Conservation (phyloP, 23 red algal species). For the Agarophyton chilense region DNA sequence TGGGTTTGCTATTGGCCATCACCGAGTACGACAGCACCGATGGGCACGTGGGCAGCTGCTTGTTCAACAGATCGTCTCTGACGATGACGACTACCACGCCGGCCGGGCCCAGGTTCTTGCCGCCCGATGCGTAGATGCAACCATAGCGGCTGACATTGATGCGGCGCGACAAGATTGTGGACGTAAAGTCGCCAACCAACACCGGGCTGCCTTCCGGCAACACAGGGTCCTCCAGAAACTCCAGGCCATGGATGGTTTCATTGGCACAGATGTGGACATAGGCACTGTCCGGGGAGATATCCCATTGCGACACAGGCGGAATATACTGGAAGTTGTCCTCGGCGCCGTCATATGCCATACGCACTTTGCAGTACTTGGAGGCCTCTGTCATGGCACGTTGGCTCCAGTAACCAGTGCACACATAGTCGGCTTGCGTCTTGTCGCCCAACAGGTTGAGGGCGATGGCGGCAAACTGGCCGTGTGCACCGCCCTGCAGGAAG, state of each 20-base stretch:
- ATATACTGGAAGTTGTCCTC: constrained; percentile 26
- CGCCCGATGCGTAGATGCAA: constrained; percentile 62
- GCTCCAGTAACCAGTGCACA: constrained; percentile 54
- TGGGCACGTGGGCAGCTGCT: constrained; percentile 34
- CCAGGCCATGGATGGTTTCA: constrained; percentile 61
- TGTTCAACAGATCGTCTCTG: constrained; percentile 17
- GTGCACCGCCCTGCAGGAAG: constrained; percentile 63
- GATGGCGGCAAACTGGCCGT: constrained; percentile 69
- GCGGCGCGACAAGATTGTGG: constrained; percentile 42
- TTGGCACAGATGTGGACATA: constrained; percentile 69
- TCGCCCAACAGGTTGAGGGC: constrained; percentile 52
- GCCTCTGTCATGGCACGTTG: constrained; percentile 55
- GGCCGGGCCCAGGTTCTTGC: constrained; percentile 67
- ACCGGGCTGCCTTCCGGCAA: constrained; percentile 39
- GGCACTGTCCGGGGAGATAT: constrained; percentile 53
- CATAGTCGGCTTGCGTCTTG: constrained; percentile 56
- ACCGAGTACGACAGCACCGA: constrained; percentile 51
- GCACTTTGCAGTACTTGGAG: constrained; percentile 52
- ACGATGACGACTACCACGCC: constrained; percentile 45
- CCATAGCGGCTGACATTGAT: constrained; percentile 54
- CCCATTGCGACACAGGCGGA: constrained; percentile 33
- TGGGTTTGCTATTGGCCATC: constrained; percentile 60
- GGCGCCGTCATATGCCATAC: constrained; percentile 49
- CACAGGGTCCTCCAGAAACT: constrained; percentile 45
- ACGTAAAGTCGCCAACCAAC: constrained; percentile 62